These are phyloP conservation scores for Ceraceosorus guamensis DNA, from an alignment of 1,284 basidiomycete genomes.

Conservation along the genomic window DNA sequence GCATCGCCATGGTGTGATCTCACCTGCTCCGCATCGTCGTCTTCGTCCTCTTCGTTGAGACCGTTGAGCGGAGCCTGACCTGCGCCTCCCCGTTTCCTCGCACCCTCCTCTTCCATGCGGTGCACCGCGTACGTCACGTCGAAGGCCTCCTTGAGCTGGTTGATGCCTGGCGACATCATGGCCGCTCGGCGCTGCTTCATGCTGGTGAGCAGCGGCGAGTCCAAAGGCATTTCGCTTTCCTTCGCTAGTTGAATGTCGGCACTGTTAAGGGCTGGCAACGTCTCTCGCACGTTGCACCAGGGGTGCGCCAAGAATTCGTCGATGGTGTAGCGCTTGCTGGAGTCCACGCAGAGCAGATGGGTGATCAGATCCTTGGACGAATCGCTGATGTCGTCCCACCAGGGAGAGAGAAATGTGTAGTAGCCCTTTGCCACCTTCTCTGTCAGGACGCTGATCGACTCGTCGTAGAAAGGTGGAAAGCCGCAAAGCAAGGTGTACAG, in stretches of 20 bases:
- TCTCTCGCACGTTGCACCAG: conserved; percentile 65
- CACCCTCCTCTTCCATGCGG: conserved; percentile 97
- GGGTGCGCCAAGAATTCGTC: conserved; percentile 95
- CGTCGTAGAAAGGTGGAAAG: conserved; percentile 96
- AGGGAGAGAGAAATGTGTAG: conserved; percentile 96
- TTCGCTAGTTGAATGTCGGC: conserved; percentile 42
- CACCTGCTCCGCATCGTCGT: conserved; percentile 48
- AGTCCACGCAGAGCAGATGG: conserved; percentile 91
- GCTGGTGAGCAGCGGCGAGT: conserved; percentile 81
- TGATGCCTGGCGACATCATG: conserved; percentile 79
- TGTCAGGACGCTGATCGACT: conserved; percentile 93
- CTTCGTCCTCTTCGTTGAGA: conserved; percentile 80
- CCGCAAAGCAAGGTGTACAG: conserved; percentile 97
- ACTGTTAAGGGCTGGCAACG: conserved; percentile 38
- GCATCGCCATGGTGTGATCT: conserved; percentile 38
- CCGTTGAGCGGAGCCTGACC: conserved; percentile 56
- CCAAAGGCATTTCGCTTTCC: conserved; percentile 59
- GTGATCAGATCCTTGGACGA: conserved; percentile 91
- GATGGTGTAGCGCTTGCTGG: conserved; percentile 89
- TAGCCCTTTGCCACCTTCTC: conserved; percentile 97
- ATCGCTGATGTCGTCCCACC: conserved; percentile 95
- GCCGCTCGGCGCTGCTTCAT: conserved; percentile 59
- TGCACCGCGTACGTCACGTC: conserved; percentile 99
- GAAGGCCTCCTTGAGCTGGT: conserved; percentile 85
- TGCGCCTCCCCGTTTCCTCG: conserved; percentile 55